A percentile compares a stretch with the other conserved stretches of the same genome.
These are phyloP conservation scores for Lactifluus hygrophoroides DNA, from an alignment of 768 basidiomycete genomes.

Conservation along the genomic window DNA sequence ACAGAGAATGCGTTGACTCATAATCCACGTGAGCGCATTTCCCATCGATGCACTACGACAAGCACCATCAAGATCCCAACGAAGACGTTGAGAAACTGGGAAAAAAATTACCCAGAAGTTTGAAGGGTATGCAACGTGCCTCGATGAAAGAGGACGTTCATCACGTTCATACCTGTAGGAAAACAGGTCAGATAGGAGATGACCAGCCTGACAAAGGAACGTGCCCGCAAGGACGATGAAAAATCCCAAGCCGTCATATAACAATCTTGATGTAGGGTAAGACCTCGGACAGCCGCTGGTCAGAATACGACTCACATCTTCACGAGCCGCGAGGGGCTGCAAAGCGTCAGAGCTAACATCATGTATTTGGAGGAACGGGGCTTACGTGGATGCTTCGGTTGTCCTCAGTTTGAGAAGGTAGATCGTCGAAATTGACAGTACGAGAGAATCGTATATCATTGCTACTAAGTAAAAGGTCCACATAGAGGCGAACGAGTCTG, in stretches of 20 bases:
- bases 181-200: not conserved
- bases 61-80: not conserved
- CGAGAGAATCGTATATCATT: constrained; percentile 48
- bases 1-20: constrained; percentile 30
- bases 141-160: constrained; percentile 25
- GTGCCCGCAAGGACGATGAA: constrained; percentile 44
- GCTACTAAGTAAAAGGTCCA: constrained; percentile 54
- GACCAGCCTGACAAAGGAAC: not conserved
- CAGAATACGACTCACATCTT: constrained; percentile 21
- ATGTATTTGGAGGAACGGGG: not conserved
- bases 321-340: constrained; percentile 22
- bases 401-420: constrained; percentile 43
- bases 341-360: not conserved
- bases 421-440: constrained; percentile 40
- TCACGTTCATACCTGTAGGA: constrained; percentile 20
- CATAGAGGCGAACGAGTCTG: constrained; percentile 28
- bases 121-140: constrained; percentile 16
- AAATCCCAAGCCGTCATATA: constrained; percentile 59
- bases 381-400: constrained; percentile 25
- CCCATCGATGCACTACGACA: constrained; percentile 26
- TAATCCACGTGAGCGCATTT: constrained; percentile 30
- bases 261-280: constrained; percentile 37
- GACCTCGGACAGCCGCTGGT: not conserved
- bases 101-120: constrained; percentile 13
- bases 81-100: not conserved